These are phyloP conservation scores for Fusarium sulawesiense DNA, from an alignment of 2,329 filamentous ascomycete species.

Conservation along the genomic window DNA sequence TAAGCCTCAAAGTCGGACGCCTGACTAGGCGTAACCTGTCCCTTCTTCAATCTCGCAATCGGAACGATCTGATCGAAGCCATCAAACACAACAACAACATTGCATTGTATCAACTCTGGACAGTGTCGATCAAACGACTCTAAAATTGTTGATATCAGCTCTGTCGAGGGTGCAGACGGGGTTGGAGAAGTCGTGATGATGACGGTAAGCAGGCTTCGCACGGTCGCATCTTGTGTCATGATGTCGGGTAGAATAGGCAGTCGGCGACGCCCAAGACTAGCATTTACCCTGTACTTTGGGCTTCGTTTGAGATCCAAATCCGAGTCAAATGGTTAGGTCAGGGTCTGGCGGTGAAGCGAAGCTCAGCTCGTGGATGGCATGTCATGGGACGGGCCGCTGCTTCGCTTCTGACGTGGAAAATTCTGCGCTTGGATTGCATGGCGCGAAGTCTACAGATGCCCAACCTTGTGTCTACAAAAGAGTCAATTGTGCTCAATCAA, in stretches of 20 bases:
- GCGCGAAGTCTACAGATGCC: neutral
- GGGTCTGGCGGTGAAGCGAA: slow-evolving; percentile 19
- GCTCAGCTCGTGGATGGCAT: neutral
- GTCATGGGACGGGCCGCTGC: slow-evolving; percentile 23
- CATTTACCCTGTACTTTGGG: slow-evolving; percentile 30
- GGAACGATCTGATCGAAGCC: slow-evolving; percentile 60
- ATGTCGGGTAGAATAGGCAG: neutral
- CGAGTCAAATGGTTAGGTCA: neutral
- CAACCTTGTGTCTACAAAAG: neutral
- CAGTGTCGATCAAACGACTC: slow-evolving; percentile 60
- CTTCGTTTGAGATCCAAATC: neutral
- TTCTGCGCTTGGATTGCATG: slow-evolving; percentile 3
- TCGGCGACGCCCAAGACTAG: neutral
- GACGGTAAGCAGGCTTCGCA: slow-evolving; percentile 42
- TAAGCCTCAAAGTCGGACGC: slow-evolving; percentile 58
- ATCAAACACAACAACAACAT: slow-evolving; percentile 64
- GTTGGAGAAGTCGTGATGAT: slow-evolving; percentile 68
- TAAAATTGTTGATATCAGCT: slow-evolving; percentile 61
- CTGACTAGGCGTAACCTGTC: slow-evolving; percentile 60
- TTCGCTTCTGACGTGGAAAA: slow-evolving; percentile 14
- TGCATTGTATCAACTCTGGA: slow-evolving; percentile 54
- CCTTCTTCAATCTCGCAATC: slow-evolving; percentile 62
- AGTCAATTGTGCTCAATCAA: neutral
- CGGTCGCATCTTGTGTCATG: slow-evolving; percentile 19
- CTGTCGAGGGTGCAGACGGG: slow-evolving; percentile 64